phyloP scores from a whole-genome alignment of 306 rosid species.

The Cucurbita pepo region DNA sequence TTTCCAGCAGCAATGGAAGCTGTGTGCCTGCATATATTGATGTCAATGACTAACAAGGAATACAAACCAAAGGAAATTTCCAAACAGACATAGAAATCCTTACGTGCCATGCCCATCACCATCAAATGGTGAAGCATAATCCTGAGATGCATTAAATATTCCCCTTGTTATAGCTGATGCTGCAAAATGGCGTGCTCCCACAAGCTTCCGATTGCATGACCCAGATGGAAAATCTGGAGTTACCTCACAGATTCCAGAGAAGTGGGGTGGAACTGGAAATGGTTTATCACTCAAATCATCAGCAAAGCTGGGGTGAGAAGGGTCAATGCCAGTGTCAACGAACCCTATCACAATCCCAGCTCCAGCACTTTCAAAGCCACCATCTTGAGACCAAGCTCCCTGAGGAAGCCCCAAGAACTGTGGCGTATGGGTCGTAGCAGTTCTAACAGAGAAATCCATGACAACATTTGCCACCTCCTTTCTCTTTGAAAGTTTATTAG shows the following conservation, averaged over 20 bases:
- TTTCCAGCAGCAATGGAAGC: constrained; percentile 98
- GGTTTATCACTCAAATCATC: constrained; percentile 27
- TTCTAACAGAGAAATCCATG: constrained; percentile 79
- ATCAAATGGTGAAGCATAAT: constrained; percentile 94
- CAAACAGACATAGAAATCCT: constrained; percentile 22
- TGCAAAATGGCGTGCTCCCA: constrained; percentile 95
- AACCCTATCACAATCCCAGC: constrained; percentile 86
- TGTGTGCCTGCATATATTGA: constrained; percentile 55
- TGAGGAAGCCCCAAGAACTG: constrained; percentile 83
- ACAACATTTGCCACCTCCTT: constrained; percentile 74
- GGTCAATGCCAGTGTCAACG: constrained; percentile 90
- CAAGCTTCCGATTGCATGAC: constrained; percentile 94
- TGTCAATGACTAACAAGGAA: not conserved
- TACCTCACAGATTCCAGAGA: constrained; percentile 87
- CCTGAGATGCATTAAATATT: constrained; percentile 67
- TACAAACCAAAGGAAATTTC: not conserved
- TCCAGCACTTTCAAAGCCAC: constrained; percentile 81
- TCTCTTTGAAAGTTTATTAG: constrained; percentile 60
- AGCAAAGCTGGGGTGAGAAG: constrained; percentile 71
- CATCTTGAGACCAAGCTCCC: constrained; percentile 80
- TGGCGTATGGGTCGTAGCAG: constrained; percentile 93
- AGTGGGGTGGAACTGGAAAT: constrained; percentile 77
- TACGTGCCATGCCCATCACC: constrained; percentile 99
- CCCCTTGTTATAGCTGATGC: constrained; percentile 97
- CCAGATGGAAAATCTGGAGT: constrained; percentile 93